These are phyloP conservation scores for Xerocomus spinulosus DNA, from an alignment of 768 basidiomycete species.

Conservation along the genomic window DNA sequence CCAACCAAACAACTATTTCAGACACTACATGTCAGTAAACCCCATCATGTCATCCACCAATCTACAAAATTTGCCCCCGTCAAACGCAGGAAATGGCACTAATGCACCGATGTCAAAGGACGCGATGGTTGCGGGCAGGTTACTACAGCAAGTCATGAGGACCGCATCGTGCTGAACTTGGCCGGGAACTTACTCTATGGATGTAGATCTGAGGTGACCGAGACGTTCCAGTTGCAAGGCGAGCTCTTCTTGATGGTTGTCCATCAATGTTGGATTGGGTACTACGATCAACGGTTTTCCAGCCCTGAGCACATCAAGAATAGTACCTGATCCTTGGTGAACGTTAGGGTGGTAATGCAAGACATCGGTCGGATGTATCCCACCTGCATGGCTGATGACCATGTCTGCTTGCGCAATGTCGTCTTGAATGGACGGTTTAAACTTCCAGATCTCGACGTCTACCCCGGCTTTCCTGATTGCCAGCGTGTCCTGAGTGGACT, in stretches of 20 bases:
- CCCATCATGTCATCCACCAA: conserved; percentile 80
- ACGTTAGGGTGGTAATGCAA: neutral
- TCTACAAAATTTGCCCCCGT: conserved; percentile 59
- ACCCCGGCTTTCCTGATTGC: conserved; percentile 37
- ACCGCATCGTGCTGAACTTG: neutral
- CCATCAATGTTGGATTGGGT: conserved; percentile 82
- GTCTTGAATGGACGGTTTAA: conserved; percentile 65
- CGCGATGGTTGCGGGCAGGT: conserved; percentile 51
- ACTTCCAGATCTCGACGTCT: conserved; percentile 62
- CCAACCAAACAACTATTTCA: too few relatives aligned
- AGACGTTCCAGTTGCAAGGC: conserved; percentile 60
- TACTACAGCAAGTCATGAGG: conserved; percentile 33
- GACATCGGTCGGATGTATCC: neutral
- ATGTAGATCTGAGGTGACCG: conserved; percentile 54
- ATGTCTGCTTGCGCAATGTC: conserved; percentile 66
- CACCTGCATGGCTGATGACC: conserved; percentile 93
- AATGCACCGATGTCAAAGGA: conserved; percentile 43
- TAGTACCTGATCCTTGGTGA: conserved; percentile 82
- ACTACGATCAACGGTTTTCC: conserved; percentile 79
- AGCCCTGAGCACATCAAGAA: conserved; percentile 78
- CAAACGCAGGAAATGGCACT: conserved; percentile 62
- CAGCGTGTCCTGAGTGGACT: conserved; percentile 13
- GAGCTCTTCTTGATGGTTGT: conserved; percentile 92
- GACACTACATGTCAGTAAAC: conserved; percentile 41
- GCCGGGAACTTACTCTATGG: conserved; percentile 47